phyloP scores from a whole-genome alignment of 345 rosid species.

The Eucalyptus melliodora region DNA sequence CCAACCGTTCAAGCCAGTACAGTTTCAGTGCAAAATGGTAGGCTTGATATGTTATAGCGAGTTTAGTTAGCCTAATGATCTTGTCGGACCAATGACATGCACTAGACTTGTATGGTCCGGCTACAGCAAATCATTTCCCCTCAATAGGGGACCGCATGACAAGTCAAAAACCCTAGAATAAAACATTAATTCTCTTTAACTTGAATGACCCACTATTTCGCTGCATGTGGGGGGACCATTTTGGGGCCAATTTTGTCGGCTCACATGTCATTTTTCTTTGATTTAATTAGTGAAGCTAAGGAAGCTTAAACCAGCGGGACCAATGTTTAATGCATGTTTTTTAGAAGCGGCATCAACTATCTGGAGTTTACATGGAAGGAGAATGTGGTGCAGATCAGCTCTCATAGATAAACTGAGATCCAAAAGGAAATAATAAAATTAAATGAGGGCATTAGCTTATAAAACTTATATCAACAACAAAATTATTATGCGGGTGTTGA shows the following conservation, averaged over 20 bases:
- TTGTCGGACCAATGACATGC: not conserved
- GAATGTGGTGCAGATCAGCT: not conserved
- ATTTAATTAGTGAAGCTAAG: not conserved
- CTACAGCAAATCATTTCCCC: not conserved
- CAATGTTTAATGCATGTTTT: not conserved
- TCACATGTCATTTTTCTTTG: not conserved
- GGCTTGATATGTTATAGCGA: not conserved
- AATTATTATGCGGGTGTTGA: not conserved
- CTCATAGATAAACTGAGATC: not conserved
- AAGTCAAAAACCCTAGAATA: not conserved
- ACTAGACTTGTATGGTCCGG: not conserved
- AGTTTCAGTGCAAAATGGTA: not conserved
- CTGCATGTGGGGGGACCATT: not conserved
- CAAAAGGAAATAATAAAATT: not conserved
- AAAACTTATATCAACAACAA: not conserved
- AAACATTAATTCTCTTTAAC: not conserved
- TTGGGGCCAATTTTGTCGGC: not conserved
- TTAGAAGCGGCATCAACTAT: not conserved
- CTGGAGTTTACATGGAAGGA: not conserved
- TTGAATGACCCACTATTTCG: not conserved
- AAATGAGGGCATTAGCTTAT: not conserved
- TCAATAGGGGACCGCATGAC: not conserved
- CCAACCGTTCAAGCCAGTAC: not conserved
- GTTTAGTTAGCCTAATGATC: not conserved
- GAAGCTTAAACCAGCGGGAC: not conserved